These are phyloP conservation scores for Rhodomyrtus tomentosa DNA, from an alignment of 345 rosid genomes.

Conservation along the genomic window DNA sequence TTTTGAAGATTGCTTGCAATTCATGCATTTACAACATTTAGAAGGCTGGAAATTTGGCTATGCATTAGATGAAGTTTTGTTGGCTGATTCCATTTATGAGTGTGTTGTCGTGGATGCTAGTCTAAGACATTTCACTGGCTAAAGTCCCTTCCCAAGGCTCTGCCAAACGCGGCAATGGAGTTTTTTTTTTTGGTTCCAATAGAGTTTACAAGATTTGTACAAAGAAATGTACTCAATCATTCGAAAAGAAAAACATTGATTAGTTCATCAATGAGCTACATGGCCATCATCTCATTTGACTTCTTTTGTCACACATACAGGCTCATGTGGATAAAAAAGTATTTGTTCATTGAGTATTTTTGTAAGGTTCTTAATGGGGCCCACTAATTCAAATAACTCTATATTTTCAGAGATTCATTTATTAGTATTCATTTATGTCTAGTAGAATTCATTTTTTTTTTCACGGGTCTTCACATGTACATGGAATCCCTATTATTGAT, in stretches of 20 bases:
- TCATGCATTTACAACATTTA: background rate
- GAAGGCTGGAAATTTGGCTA: background rate
- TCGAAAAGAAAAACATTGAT: background rate
- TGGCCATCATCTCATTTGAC: background rate
- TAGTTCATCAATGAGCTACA: background rate
- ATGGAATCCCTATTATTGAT: background rate
- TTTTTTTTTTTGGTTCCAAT: too few species aligned
- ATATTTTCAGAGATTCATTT: too few species aligned
- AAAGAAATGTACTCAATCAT: background rate
- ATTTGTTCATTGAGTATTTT: background rate
- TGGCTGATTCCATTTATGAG: background rate
- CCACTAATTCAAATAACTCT: background rate
- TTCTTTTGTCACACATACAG: too few species aligned
- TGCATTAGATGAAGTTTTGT: background rate
- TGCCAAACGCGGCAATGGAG: background rate
- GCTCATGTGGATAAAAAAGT: too few species aligned
- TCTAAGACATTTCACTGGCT: background rate
- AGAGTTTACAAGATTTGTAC: background rate
- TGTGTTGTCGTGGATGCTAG: background rate
- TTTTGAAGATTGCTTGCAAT: background rate
- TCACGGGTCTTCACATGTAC: background rate
- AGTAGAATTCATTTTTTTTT: too few species aligned
- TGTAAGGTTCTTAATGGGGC: background rate
- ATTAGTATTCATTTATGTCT: too few species aligned
- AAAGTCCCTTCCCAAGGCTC: background rate